These are phyloP conservation scores for Saturnispora galanensis DNA, from an alignment of 805 yeast genomes.

Conservation along the genomic window DNA sequence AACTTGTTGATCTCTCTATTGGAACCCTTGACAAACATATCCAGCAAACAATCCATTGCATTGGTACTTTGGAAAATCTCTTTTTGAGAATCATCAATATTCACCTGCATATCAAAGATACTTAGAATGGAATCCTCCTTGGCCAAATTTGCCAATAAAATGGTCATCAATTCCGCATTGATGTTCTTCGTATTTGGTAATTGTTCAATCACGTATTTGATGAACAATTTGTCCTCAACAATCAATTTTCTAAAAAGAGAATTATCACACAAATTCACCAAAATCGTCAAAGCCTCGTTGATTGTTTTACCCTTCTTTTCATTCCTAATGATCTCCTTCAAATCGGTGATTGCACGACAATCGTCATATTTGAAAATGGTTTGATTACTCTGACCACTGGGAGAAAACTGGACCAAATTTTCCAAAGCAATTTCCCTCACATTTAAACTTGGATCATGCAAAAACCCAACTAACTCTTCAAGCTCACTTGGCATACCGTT, in stretches of 20 bases:
- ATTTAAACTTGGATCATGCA: slow-evolving; percentile 72
- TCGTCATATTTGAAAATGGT: slow-evolving; percentile 61
- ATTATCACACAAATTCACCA: slow-evolving; percentile 78
- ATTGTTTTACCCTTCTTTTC: slow-evolving; percentile 42
- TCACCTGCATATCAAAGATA: slow-evolving; percentile 34
- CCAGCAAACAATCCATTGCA: slow-evolving; percentile 75
- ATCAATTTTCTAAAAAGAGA: slow-evolving; percentile 50
- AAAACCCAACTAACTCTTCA: slow-evolving; percentile 54
- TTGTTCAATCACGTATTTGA: slow-evolving; percentile 37
- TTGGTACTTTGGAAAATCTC: slow-evolving; percentile 44
- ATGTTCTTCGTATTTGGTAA: slow-evolving; percentile 47
- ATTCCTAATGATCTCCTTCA: slow-evolving; percentile 50
- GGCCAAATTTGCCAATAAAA: slow-evolving; percentile 77
- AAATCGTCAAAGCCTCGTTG: slow-evolving; percentile 62
- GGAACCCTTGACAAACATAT: slow-evolving; percentile 78
- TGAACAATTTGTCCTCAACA: slow-evolving; percentile 52
- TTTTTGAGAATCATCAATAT: slow-evolving; percentile 27
- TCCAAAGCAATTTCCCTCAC: slow-evolving; percentile 79
- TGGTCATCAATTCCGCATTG: slow-evolving; percentile 74
- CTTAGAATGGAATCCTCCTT: slow-evolving; percentile 57
- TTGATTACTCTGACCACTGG: slow-evolving; percentile 51
- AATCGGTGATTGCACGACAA: slow-evolving; percentile 60
- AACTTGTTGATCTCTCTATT: slow-evolving; percentile 60
- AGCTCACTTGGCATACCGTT: slow-evolving; percentile 14
- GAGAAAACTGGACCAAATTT: slow-evolving; percentile 71